Evolutionary conservation across 2,329 filamentous ascomycete genomes (phyloP).

Genomic region (Aspergillus ochraceus): DNA sequence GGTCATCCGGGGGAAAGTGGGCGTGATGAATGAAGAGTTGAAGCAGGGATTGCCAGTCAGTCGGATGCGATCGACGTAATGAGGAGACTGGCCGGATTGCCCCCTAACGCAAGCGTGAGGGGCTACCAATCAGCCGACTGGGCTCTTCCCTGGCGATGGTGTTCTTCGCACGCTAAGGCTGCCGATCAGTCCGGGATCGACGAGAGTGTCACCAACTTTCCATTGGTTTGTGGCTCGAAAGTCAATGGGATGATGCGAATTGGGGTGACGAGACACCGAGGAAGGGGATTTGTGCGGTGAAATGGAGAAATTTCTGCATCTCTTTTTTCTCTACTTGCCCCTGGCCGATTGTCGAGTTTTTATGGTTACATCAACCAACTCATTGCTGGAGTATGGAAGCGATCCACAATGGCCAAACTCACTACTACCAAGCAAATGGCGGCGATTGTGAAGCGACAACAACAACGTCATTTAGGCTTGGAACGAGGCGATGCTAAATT

Average conservation of each 20-base stretch:
- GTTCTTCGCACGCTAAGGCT: background rate
- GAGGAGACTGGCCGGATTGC: background rate
- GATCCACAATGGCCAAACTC: background rate
- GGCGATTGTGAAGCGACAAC: background rate
- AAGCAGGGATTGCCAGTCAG: slow-evolving; percentile 4
- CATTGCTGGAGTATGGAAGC: background rate
- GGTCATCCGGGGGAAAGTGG: background rate
- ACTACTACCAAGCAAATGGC: background rate
- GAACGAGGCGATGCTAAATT: background rate
- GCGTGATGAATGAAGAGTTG: slow-evolving; percentile 1
- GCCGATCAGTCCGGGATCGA: slow-evolving; percentile 1
- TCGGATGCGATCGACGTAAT: slow-evolving; percentile 3
- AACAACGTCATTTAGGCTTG: background rate
- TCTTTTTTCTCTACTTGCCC: background rate
- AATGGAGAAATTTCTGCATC: background rate
- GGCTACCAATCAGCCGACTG: slow-evolving; percentile 1
- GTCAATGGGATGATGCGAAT: background rate
- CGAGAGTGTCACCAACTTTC: background rate
- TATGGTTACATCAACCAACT: background rate
- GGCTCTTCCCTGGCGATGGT: background rate
- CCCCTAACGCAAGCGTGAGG: slow-evolving; percentile 1
- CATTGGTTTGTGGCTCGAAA: background rate
- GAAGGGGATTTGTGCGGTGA: background rate
- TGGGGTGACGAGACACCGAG: background rate
- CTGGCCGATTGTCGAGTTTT: background rate